Percentiles rank a stretch among this genome's conserved stretches.
Conservation (phyloP, 768 basidiomycete species). For the Serendipita sp. region DNA sequence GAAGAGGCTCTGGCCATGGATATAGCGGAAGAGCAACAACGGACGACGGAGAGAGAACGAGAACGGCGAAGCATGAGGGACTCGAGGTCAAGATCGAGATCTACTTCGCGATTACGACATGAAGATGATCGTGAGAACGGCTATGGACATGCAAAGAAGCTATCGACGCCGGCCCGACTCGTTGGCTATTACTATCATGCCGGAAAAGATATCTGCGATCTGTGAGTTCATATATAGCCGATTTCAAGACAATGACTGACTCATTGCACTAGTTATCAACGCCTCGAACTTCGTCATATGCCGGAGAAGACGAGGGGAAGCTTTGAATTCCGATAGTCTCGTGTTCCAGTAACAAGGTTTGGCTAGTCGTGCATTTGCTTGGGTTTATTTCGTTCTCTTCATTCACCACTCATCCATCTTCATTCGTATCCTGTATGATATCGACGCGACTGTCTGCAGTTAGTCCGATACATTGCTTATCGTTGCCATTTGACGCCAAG, state of each 20-base stretch:
- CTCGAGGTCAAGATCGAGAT: neutral
- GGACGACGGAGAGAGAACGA: neutral
- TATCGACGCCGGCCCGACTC: constrained; percentile 79
- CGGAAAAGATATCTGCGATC: neutral
- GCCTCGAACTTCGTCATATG: constrained; percentile 65
- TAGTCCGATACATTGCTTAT: too few species aligned
- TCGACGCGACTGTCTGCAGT: too few species aligned
- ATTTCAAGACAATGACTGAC: constrained; percentile 14
- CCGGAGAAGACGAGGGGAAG: constrained; percentile 54
- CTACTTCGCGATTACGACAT: neutral
- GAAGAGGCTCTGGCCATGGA: neutral
- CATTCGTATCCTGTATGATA: too few species aligned
- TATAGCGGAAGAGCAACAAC: neutral
- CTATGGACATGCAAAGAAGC: constrained; percentile 46
- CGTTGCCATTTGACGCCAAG: too few species aligned
- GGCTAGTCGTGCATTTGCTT: too few species aligned
- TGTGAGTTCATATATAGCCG: neutral
- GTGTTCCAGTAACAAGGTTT: constrained; percentile 44
- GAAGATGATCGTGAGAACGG: constrained; percentile 27
- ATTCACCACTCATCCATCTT: too few species aligned
- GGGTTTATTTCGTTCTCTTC: too few species aligned
- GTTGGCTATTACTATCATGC: constrained; percentile 4
- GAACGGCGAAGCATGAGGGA: neutral
- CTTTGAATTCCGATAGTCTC: constrained; percentile 27
- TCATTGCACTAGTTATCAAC: constrained; percentile 55